phyloP scores from a whole-genome alignment of 768 basidiomycete species.

The Hortiboletus flavorubellus region DNA sequence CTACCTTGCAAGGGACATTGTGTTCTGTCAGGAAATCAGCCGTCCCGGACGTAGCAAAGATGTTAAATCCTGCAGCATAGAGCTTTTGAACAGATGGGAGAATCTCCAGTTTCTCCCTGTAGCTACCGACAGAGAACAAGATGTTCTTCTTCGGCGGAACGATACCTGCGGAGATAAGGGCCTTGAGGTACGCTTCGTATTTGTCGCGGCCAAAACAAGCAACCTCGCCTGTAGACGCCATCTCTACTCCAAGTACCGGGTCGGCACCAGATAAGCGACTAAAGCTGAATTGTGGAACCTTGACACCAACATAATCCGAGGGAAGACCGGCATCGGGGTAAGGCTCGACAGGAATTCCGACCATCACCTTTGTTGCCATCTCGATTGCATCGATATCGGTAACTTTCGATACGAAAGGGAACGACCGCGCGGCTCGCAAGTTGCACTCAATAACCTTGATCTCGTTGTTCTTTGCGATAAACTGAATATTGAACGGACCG shows the following conservation, averaged over 20 bases:
- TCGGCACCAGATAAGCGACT: conserved; percentile 95
- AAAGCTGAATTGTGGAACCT: conserved; percentile 99
- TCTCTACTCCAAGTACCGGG: conserved; percentile 96
- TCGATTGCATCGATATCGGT: conserved; percentile 98
- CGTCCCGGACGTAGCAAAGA: conserved; percentile 96
- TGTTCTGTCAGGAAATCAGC: conserved; percentile 98
- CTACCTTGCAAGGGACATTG: conserved; percentile 91
- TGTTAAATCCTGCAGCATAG: conserved; percentile 88
- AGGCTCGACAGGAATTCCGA: conserved; percentile 81
- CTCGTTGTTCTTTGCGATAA: conserved; percentile 99
- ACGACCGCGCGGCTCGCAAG: conserved; percentile 93
- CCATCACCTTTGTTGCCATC: conserved; percentile 98
- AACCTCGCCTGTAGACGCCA: conserved; percentile 99
- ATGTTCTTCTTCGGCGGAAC: conserved; percentile 96
- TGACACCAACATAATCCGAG: conserved; percentile 94
- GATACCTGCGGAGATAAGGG: conserved; percentile 94
- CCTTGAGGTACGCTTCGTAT: conserved; percentile 98
- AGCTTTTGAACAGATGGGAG: conserved; percentile 94
- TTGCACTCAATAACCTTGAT: conserved; percentile 99
- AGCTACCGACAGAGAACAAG: conserved; percentile 93
- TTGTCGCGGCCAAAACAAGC: conserved; percentile 98
- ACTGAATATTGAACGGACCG: conserved; percentile 99
- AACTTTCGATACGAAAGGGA: conserved; percentile 99
- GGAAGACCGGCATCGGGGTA: conserved; percentile 90
- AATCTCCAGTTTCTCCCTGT: conserved; percentile 95